Conservation (phyloP, 176 grass and related monocot species). For the Juncus effusus region DNA sequence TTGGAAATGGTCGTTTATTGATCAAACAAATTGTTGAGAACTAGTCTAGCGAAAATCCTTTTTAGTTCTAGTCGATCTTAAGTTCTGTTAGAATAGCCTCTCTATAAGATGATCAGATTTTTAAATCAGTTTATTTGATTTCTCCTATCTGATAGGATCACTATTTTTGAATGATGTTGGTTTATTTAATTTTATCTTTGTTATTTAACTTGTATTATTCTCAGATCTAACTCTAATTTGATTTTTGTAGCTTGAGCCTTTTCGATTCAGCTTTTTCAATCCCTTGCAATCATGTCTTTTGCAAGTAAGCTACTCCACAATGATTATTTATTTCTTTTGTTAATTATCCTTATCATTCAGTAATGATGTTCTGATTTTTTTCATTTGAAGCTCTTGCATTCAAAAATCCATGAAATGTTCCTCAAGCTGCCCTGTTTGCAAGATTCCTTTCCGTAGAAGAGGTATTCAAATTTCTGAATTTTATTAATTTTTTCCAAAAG, state of each 20-base stretch:
- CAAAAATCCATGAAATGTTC: constrained; percentile 64
- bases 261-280: constrained; percentile 52
- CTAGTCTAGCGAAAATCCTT: too few species aligned
- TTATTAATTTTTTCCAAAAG: background rate
- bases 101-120: too few species aligned
- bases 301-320: constrained; percentile 49
- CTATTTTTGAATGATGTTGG: background rate
- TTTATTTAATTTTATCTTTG: background rate
- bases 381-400: constrained; percentile 52
- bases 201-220: background rate
- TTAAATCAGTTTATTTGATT: background rate
- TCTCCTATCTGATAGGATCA: background rate
- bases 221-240: background rate
- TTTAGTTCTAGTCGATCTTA: too few species aligned
- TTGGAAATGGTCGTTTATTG: too few species aligned
- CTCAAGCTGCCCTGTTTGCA: constrained; percentile 74
- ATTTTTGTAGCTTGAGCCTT: constrained; percentile 59
- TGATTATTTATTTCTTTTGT: background rate
- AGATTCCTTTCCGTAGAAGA: constrained; percentile 74
- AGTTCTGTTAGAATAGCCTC: too few species aligned
- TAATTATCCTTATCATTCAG: background rate
- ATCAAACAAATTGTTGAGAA: too few species aligned
- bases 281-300: constrained; percentile 82
- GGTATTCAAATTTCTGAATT: constrained; percentile 29
- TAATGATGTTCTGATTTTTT: too few species aligned